phyloP scores from a whole-genome alignment of 306 rosid species.

The Cicer yamashitae region DNA sequence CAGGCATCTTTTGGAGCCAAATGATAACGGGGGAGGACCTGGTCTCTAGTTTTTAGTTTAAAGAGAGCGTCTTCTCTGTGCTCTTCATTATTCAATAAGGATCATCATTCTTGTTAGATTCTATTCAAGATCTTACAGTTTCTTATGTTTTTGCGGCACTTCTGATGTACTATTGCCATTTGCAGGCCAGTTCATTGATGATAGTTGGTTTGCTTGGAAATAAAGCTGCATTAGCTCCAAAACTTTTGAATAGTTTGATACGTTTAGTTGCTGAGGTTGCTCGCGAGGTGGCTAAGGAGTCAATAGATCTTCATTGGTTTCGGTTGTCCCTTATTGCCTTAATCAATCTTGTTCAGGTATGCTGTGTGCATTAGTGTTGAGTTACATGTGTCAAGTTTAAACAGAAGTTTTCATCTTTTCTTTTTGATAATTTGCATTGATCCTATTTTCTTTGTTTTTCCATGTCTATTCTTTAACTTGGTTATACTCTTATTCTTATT shows the following conservation, averaged over 20 bases:
- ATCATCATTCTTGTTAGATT: constrained; percentile 11
- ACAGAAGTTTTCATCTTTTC: constrained; percentile 22
- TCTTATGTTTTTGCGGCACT: constrained; percentile 5
- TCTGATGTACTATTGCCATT: constrained; percentile 32
- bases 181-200: constrained; percentile 93
- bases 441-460: constrained; percentile 7
- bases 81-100: neutral
- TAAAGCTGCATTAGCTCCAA: constrained; percentile 74
- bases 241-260: constrained; percentile 74
- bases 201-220: constrained; percentile 79
- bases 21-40: neutral
- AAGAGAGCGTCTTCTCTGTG: neutral
- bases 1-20: constrained; percentile 5
- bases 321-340: constrained; percentile 79
- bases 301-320: constrained; percentile 72
- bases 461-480: constrained; percentile 9
- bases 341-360: constrained; percentile 88
- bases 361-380: constrained; percentile 13
- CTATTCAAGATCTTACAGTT: neutral
- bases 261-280: constrained; percentile 78
- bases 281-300: constrained; percentile 63
- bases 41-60: neutral
- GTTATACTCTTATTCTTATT: constrained; percentile 35
- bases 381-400: constrained; percentile 26
- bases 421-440: neutral